phyloP scores from a whole-genome alignment of 805 yeast genomes.

The Nakazawaea ernobii region DNA sequence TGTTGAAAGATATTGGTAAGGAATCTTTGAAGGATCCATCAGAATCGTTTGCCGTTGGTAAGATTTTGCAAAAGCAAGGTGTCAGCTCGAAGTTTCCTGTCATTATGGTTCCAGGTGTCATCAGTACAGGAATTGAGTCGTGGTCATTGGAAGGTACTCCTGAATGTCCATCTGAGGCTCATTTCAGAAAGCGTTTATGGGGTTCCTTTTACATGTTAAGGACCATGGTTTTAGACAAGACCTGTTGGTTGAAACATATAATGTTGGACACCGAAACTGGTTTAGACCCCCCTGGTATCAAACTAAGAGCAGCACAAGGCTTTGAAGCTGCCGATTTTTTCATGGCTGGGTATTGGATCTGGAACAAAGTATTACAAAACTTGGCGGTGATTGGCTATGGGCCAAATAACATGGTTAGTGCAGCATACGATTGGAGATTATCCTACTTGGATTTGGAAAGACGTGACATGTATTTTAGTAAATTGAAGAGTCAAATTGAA shows the following conservation, averaged over 20 bases:
- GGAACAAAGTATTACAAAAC: slow-evolving; percentile 95
- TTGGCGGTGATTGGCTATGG: slow-evolving; percentile 92
- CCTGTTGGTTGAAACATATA: slow-evolving; percentile 90
- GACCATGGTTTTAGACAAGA: slow-evolving; percentile 86
- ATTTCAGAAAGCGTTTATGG: slow-evolving; percentile 91
- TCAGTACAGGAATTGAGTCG: slow-evolving; percentile 89
- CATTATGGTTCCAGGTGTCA: slow-evolving; percentile 92
- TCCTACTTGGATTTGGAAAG: slow-evolving; percentile 83
- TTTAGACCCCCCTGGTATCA: slow-evolving; percentile 80
- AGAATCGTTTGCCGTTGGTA: slow-evolving; percentile 88
- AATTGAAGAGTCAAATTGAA: slow-evolving; percentile 72
- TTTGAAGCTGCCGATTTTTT: slow-evolving; percentile 96
- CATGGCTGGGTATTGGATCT: slow-evolving; percentile 97
- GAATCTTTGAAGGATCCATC: slow-evolving; percentile 47
- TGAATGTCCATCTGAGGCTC: slow-evolving; percentile 78
- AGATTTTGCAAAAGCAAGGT: slow-evolving; percentile 48
- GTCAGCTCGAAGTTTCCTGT: slow-evolving; percentile 67
- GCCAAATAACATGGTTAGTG: slow-evolving; percentile 83
- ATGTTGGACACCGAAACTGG: slow-evolving; percentile 90
- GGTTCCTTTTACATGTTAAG: slow-evolving; percentile 94
- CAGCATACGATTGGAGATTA: slow-evolving; percentile 95
- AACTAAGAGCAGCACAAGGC: slow-evolving; percentile 87
- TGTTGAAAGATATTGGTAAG: slow-evolving; percentile 52
- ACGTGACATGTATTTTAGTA: slow-evolving; percentile 81
- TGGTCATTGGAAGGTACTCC: slow-evolving; percentile 78